Base-by-base conservation (phyloP, 768 basidiomycete genomes). In the Collybiopsis luxurians region DNA sequence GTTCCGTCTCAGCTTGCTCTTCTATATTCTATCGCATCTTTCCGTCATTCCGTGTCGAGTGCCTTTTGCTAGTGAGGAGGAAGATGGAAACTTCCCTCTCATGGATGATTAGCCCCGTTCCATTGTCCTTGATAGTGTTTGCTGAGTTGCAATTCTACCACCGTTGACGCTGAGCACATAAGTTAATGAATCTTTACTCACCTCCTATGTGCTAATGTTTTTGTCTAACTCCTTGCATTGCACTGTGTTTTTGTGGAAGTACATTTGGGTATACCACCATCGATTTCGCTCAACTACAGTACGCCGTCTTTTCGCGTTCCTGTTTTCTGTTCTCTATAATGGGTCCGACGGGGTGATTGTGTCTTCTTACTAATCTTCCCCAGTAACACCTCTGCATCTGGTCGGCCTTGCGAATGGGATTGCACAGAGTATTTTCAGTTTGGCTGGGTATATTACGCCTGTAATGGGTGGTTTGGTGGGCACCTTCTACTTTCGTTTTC, bases 371-470 rank as follows among this genome's bases (percentile, higher is more conserved):
- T 56, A 47, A 55, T 4, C 31, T 30, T 34, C 45, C 55, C 47
- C 57, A 94, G 92, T 96, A 89, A 92, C 95, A 0, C 95, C 96
- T 2, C 93, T 95, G 1, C 79, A 81, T 38, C 85, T 92, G 7
- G 85, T 98, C 38, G 92, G 94, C 6, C 84, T 92, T 58, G 92
- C 96, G 10, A 99, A 98, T 66, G 97, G 96, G 17, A 85, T 96
- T 21, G 97, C 95, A 0, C 97, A 99, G 71, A 95, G 92, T 65
- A 90, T 93, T 30, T 95, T 96, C 60, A 95, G 92, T 61, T 84
- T 96, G 24, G 92, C 95, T 3, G 83, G 97, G 39, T 97, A 95
- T 74, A 65, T 92, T 36, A 96, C 92, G 21, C 93, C 95, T 23
- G 82, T 93, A 38, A 75, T 92, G 17, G 91, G 91, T 46, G 91